Evolutionary conservation across 352 stramenopile species (phyloP).

Genomic region (Phytopythium ostracodes): DNA sequence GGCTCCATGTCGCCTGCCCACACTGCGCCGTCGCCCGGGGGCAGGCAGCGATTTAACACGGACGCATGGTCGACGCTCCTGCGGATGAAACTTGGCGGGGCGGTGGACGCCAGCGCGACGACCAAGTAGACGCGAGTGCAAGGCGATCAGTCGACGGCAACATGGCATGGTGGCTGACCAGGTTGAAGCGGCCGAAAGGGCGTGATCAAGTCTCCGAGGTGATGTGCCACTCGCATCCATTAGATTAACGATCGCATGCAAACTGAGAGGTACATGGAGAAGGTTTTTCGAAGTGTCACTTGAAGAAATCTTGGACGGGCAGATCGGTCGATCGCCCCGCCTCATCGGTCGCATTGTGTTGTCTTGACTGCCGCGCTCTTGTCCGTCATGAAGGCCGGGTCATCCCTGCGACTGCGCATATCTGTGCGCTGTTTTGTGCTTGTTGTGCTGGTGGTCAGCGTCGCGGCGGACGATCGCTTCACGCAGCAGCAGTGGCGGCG

Average conservation of each 20-base stretch:
- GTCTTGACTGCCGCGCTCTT: too few relatives aligned
- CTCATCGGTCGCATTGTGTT: too few relatives aligned
- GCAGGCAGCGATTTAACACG: slow-evolving; percentile 9
- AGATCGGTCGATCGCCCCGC: background rate
- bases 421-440: background rate
- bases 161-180: too few relatives aligned
- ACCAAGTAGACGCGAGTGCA: background rate
- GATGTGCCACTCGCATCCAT: background rate
- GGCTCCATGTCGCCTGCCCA: background rate
- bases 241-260: background rate
- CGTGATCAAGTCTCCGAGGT: background rate
- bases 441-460: background rate
- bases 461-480: background rate
- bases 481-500: background rate
- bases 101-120: background rate
- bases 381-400: too few relatives aligned
- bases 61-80: slow-evolving; percentile 41
- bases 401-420: too few relatives aligned
- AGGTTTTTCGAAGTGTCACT: background rate
- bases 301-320: background rate
- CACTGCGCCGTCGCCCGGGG: background rate
- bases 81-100: slow-evolving; percentile 16
- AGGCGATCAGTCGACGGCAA: too few relatives aligned
- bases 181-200: background rate
- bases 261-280: background rate